phyloP scores from a whole-genome alignment of 2,329 filamentous ascomycete genomes.

The Exophiala sp. region DNA sequence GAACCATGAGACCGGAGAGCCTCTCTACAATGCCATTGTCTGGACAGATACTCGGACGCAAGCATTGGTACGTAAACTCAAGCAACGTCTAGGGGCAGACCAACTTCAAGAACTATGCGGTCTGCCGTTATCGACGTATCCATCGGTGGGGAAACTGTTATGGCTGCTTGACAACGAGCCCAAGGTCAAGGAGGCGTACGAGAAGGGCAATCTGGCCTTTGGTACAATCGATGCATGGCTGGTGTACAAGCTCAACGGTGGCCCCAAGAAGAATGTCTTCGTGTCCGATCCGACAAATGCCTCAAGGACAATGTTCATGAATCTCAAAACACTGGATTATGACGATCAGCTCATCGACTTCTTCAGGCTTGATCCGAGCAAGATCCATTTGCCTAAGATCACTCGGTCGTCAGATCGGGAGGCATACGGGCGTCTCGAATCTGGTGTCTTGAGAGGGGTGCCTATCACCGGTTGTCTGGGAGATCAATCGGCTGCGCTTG shows the following conservation, averaged over 20 bases:
- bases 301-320: slow-evolving; percentile 90
- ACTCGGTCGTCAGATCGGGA: slow-evolving; percentile 70
- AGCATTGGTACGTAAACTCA: slow-evolving; percentile 69
- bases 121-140: slow-evolving; percentile 79
- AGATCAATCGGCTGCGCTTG: slow-evolving; percentile 81
- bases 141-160: slow-evolving; percentile 73
- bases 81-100: slow-evolving; percentile 60
- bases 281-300: slow-evolving; percentile 86
- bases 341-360: slow-evolving; percentile 70
- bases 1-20: slow-evolving; percentile 73
- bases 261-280: slow-evolving; percentile 58
- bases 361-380: slow-evolving; percentile 66
- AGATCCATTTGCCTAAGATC: slow-evolving; percentile 71
- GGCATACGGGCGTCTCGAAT: slow-evolving; percentile 62
- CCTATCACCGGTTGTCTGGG: slow-evolving; percentile 75
- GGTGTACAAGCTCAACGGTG: slow-evolving; percentile 72
- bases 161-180: slow-evolving; percentile 75
- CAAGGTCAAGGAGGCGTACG: slow-evolving; percentile 66
- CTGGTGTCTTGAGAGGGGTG: slow-evolving; percentile 61
- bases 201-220: slow-evolving; percentile 69
- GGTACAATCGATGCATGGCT: slow-evolving; percentile 88
- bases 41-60: slow-evolving; percentile 84
- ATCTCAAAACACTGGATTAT: slow-evolving; percentile 72
- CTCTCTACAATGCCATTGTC: slow-evolving; percentile 79
- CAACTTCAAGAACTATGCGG: slow-evolving; percentile 66